These are phyloP conservation scores for Tetracladium marchalianum DNA, from an alignment of 495 filamentous ascomycete species.

Conservation along the genomic window DNA sequence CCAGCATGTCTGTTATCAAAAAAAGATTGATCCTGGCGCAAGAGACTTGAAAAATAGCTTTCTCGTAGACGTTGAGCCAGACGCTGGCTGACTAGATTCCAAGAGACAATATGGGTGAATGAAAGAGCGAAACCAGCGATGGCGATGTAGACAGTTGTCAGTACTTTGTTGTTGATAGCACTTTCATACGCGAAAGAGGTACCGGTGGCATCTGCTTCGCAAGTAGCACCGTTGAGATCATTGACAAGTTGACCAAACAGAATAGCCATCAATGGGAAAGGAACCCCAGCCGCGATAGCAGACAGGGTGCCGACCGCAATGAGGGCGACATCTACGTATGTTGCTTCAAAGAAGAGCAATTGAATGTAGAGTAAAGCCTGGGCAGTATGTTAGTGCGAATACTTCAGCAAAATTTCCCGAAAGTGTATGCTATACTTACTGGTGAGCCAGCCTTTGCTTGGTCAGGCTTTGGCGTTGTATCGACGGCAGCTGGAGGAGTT, in stretches of 20 bases:
- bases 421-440: too few relatives aligned
- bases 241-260: slow-evolving; percentile 59
- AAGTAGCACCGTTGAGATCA: slow-evolving; percentile 33
- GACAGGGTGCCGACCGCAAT: slow-evolving; percentile 29
- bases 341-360: too few relatives aligned
- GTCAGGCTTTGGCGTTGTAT: too few relatives aligned
- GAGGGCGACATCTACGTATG: too few relatives aligned
- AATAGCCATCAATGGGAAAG: slow-evolving; percentile 57
- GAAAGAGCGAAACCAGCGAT: slow-evolving; percentile 53
- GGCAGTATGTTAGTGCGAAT: too few relatives aligned
- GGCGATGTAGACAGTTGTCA: slow-evolving; percentile 52
- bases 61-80: slow-evolving; percentile 53
- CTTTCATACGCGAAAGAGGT: slow-evolving; percentile 23
- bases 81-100: slow-evolving; percentile 50
- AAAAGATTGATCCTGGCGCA: slow-evolving; percentile 51
- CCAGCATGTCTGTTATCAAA: slow-evolving; percentile 50
- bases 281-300: slow-evolving; percentile 53
- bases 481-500: too few relatives aligned
- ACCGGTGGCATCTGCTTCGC: not conserved
- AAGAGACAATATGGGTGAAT: slow-evolving; percentile 45
- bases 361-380: too few relatives aligned
- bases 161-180: slow-evolving; percentile 32
- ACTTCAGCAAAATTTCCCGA: too few relatives aligned
- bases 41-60: slow-evolving; percentile 43
- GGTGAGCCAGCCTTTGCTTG: too few relatives aligned